These are phyloP conservation scores for Theobroma grandiflorum DNA, from an alignment of 441 rosid genomes.

Conservation along the genomic window DNA sequence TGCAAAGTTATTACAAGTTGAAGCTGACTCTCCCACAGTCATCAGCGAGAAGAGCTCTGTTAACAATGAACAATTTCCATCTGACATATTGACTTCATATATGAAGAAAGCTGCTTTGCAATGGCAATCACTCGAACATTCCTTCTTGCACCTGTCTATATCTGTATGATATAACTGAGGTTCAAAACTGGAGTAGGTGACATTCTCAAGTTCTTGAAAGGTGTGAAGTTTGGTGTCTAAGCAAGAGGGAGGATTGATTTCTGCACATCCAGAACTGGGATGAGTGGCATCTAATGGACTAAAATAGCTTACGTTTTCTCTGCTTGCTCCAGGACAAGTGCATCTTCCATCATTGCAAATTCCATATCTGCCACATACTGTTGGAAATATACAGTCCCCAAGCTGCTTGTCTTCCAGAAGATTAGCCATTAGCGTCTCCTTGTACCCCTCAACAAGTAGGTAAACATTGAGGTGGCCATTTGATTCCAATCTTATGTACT, in stretches of 20 bases:
- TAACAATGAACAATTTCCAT: conserved; percentile 16
- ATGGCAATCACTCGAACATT: conserved; percentile 9
- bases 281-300: neutral
- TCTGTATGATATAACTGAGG: neutral
- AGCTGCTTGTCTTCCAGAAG: neutral
- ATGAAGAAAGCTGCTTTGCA: conserved; percentile 30
- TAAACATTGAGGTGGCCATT: conserved; percentile 32
- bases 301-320: neutral
- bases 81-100: neutral
- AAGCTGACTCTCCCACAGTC: neutral
- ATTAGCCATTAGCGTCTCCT: neutral
- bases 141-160: conserved; percentile 14
- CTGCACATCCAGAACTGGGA: conserved; percentile 9
- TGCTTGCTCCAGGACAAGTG: conserved; percentile 18
- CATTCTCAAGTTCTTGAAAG: conserved; percentile 21
- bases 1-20: neutral
- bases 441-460: neutral
- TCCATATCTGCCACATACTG: conserved; percentile 33
- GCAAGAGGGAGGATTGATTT: conserved; percentile 25
- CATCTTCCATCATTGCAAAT: conserved; percentile 33
- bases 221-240: neutral
- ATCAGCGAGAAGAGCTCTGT: conserved; percentile 25
- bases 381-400: conserved; percentile 25
- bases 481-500: conserved; percentile 26
- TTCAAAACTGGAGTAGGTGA: conserved; percentile 19